These are phyloP conservation scores for Cladosporium sp. DNA, from an alignment of 2,329 filamentous ascomycete genomes.

Conservation along the genomic window DNA sequence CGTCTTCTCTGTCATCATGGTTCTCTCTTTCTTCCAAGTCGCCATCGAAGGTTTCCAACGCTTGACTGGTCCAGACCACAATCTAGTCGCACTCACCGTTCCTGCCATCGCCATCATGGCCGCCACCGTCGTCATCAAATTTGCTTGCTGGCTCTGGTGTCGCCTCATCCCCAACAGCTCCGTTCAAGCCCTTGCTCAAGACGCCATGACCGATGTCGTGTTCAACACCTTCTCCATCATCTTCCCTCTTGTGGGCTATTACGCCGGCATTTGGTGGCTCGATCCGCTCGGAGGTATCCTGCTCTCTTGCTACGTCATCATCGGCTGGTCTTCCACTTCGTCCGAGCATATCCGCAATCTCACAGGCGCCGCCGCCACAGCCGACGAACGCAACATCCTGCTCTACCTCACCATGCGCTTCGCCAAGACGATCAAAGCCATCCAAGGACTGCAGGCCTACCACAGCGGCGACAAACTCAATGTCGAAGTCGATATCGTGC, in stretches of 20 bases:
- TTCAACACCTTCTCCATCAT: conserved; percentile 89
- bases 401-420: conserved; percentile 93
- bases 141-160: conserved; percentile 81
- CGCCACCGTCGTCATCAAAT: conserved; percentile 75
- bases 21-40: conserved; percentile 77
- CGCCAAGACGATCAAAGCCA: conserved; percentile 78
- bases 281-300: conserved; percentile 73
- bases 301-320: conserved; percentile 73
- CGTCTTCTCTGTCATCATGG: conserved; percentile 81
- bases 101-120: conserved; percentile 77
- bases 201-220: conserved; percentile 70
- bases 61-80: conserved; percentile 56
- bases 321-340: conserved; percentile 72
- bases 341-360: conserved; percentile 74
- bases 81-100: conserved; percentile 66
- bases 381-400: conserved; percentile 77
- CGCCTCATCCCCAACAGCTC: conserved; percentile 79
- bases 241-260: conserved; percentile 77
- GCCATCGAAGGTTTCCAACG: conserved; percentile 64
- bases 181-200: conserved; percentile 71
- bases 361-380: conserved; percentile 70
- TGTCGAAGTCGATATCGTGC: conserved; percentile 76
- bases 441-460: conserved; percentile 79
- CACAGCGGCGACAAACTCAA: conserved; percentile 82
- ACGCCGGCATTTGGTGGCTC: conserved; percentile 74